Evolutionary conservation across 192 early-diverging fungal species (phyloP), one percentile per base, ranked within the genome.

Genomic region (Podila minutissima): DNA sequence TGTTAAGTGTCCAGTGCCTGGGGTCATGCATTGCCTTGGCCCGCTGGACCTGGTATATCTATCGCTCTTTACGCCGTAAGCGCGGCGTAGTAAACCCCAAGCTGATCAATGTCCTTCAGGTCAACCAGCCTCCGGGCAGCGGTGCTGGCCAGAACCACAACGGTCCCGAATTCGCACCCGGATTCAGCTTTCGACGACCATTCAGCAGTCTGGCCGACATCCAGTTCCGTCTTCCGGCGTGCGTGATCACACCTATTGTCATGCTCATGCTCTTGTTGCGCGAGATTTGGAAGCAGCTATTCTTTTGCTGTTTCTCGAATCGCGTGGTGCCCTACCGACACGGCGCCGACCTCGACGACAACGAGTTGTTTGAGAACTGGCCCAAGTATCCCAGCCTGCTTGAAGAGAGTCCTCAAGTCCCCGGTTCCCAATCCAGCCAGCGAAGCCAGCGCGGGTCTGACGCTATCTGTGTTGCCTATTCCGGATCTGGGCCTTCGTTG

Each of bases 11-110:
- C 24, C 67, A 48, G 15, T 75, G 74, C 61, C 31, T 75, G 1
- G 74, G 66, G 9, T n/a, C 53, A 33, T 59, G 67, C 19, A 33
- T 69, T 7, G 22, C 67, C 2, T 61, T 75, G 9, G 6, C 63
- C 4, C 59, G 58, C 19, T 75, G 67, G 67, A 58, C 59, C 5
- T 67, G 61, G 50, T 69, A 64, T 17, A 48, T 75, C 46, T 69
- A 65, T 28, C 28, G 62, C 4, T 63, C 65, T 58, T 49, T 74
- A 19, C 32, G n/a, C 12, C 73, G 73, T 7, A 67, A 68, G 29
- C 63, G 61, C 4, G 60, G 66, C 2, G 48, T 74, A 6, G 60
- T 74, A 9, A 26, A 67, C 41, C 66, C 59, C 5, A 57, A 49
- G 11, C 51, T 62, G 6, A n/a, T 57, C 10, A 48, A 29, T 7